A percentile compares a stretch with the other conserved stretches of the same genome.
phyloP scores from a whole-genome alignment of 1,139 yeast species.

The Scheffersomyces cryptocercus region DNA sequence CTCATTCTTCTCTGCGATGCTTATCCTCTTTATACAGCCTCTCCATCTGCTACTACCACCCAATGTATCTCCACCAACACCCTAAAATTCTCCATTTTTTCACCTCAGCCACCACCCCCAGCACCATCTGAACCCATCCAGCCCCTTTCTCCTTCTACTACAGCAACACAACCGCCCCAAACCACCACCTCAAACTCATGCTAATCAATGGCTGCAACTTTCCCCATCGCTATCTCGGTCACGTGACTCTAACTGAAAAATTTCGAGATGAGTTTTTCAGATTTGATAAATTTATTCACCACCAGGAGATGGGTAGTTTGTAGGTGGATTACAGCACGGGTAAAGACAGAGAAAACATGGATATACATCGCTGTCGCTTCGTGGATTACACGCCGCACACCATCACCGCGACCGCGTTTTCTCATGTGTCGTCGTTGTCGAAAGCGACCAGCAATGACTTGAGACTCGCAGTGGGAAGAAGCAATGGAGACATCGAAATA shows the following conservation, averaged over 20 bases:
- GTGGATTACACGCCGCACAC: constrained; percentile 88
- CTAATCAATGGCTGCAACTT: neutral
- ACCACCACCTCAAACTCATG: neutral
- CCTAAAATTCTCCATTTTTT: no score
- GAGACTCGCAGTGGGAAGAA: constrained; percentile 87
- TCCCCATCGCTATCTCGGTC: constrained; percentile 1
- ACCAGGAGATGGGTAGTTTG: neutral
- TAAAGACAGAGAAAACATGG: constrained; percentile 38
- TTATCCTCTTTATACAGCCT: no score
- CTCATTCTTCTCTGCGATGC: no score
- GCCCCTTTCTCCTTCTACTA: no score
- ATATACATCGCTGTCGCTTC: constrained; percentile 89
- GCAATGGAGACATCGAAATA: constrained; percentile 92
- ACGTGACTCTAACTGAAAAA: constrained; percentile 4
- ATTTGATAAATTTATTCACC: neutral
- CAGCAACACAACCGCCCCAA: neutral
- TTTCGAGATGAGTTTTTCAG: constrained; percentile 9
- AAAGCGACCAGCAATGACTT: constrained; percentile 58
- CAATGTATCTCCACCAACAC: no score
- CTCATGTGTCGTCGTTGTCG: constrained; percentile 57
- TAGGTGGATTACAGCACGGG: no score
- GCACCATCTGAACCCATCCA: no score
- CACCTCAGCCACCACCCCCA: no score
- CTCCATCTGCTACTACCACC: no score
- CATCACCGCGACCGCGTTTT: constrained; percentile 80